Base-by-base conservation (phyloP, 805 yeast species). In the Candida chauliodis region DNA sequence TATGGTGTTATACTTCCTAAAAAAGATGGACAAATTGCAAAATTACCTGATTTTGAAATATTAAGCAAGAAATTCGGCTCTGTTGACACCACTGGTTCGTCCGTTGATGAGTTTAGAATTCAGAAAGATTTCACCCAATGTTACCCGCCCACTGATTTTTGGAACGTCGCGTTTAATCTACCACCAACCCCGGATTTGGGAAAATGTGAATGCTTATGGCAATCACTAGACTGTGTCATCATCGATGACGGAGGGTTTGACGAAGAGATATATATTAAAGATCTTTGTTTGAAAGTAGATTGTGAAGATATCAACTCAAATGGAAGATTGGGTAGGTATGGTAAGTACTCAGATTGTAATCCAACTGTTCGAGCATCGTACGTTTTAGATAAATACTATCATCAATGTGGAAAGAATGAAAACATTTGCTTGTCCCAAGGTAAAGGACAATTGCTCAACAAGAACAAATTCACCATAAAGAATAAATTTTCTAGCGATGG, bases 201-300 rank as follows among this genome's bases (percentile, higher is more conserved):
- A 5, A 32, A 31, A 36, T 73, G 78, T 51, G 73, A 66, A 42
- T 72, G 77, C 45, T 52, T 71, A 21, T 59, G 66, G 54, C 47
- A 67, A 7, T 59, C 68, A 4, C 47, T 69, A 4, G 47, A 62
- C 1, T 73, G 77, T 47, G 55, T 66, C 28, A 49, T 58, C 20
- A 43, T 52, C 15, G 64, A 67, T 1, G 50, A 49, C 30, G 46
- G 40, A 8, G 40, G 39, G 1, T 49, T 56, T 19, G 41, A 58
- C 31, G 53, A 51, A 25, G 38, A 33, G 22, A 44, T 32, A 22
- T 45, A 57, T n/a, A 46, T 66, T 17, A 33, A 45, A 10, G 57
- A 64, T 16, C 49, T 72, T 2, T 73, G 78, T 43, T 36, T 52
- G 10, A 42, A 49, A 5, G 55, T 63, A 7, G 62, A 69, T 37